Evolutionary conservation across 2,329 filamentous ascomycete genomes (phyloP), one percentile per base, ranked within the genome.

Genomic region (Pseudopithomyces maydicus): DNA sequence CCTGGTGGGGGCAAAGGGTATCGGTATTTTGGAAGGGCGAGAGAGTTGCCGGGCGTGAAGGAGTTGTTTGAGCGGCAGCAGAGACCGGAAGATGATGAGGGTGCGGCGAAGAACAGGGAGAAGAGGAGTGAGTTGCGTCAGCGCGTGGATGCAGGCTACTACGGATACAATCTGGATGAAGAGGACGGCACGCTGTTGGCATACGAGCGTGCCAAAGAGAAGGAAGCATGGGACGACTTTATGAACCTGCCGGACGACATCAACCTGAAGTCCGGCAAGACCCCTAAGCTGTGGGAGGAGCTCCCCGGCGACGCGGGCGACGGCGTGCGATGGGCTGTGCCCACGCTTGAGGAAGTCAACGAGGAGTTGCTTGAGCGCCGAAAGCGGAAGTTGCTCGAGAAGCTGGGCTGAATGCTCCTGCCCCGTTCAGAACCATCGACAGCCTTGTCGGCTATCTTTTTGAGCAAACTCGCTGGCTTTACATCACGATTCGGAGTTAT

Each of bases 91-190:
- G 71, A 74, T 20, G 81, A 83, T 57, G 80, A 83, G 62, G 80
- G 81, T 49, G 82, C 81, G 2, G 84, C 88, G 57, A 88, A 88
- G 69, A 85, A 87, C 2, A 77, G 86, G 8, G 89, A 91, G 70
- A 84, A 85, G 58, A 82, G 90, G 66, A 86, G 87, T 49, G 90
- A 92, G 67, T 73, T 92, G 66, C 79, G 88, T 58, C 88, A 85
- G 77, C 85, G 88, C 66, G 93, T 99, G 8, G 92, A 99, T 77
- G 95, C 95, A 12, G 90, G 88, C 32, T 99, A 99, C 77, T 99
- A 97, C 75, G 95, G 95, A 39, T 99, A 96, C 76, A 93, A 92
- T 59, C 84, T 93, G 7, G 91, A 93, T 66, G 93, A 98, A 76
- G 95, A 98, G 76, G 92, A 97, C 74, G 91, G 89, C 0, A 86